Conservation (phyloP, 352 stramenopile genomes). For the Phytophthora citrophthora region DNA sequence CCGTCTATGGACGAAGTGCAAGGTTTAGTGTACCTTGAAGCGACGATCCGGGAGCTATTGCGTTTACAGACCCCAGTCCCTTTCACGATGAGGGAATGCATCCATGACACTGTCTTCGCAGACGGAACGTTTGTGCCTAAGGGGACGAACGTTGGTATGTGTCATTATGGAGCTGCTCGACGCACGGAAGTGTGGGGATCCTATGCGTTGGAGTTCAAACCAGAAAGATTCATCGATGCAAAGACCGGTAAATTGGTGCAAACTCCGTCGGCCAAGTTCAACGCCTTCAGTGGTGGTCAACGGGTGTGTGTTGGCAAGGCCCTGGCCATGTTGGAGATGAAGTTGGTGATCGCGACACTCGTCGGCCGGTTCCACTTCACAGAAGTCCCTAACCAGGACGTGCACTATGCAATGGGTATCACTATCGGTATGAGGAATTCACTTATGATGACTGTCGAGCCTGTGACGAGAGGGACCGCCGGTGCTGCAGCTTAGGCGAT, state of each 20-base stretch:
- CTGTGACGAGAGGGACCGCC: slow-evolving; percentile 5
- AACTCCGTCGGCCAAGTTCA: slow-evolving; percentile 65
- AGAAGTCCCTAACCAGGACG: slow-evolving; percentile 32
- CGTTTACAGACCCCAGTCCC: slow-evolving; percentile 62
- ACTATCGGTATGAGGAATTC: slow-evolving; percentile 51
- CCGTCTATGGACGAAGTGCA: slow-evolving; percentile 58
- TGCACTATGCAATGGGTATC: slow-evolving; percentile 42
- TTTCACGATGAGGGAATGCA: slow-evolving; percentile 38
- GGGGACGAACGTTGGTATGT: slow-evolving; percentile 56
- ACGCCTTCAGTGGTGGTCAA: slow-evolving; percentile 68
- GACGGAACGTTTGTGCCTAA: slow-evolving; percentile 74
- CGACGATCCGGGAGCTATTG: slow-evolving; percentile 66
- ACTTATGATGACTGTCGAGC: slow-evolving; percentile 35
- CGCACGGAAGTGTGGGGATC: slow-evolving; percentile 60
- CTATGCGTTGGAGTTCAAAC: slow-evolving; percentile 49
- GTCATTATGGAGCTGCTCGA: slow-evolving; percentile 58
- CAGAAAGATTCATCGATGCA: slow-evolving; percentile 55
- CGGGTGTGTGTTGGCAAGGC: slow-evolving; percentile 71
- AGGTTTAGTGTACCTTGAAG: slow-evolving; percentile 61
- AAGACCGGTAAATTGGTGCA: slow-evolving; percentile 41
- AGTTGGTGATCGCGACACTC: slow-evolving; percentile 56
- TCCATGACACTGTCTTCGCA: slow-evolving; percentile 55
- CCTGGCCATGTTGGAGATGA: slow-evolving; percentile 80
- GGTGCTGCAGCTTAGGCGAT: slow-evolving; percentile 15
- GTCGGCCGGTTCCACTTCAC: slow-evolving; percentile 55